A percentile compares a stretch with the other conserved stretches of the same genome.
phyloP scores from a whole-genome alignment of 139 green algal species.

The Chlamydomonas urium region DNA sequence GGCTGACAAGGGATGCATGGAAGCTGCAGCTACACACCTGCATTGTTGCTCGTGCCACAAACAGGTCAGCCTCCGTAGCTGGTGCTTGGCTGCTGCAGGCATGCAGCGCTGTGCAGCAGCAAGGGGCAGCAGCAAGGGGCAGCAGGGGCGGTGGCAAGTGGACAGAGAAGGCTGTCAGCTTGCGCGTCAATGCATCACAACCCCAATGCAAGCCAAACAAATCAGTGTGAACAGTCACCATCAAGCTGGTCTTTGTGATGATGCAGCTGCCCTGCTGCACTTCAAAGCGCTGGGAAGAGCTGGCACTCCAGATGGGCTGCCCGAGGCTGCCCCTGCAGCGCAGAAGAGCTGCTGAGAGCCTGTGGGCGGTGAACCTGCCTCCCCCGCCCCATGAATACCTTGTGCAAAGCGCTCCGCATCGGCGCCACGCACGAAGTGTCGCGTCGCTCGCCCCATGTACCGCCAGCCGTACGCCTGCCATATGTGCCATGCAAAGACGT shows the following conservation, averaged over 20 bases:
- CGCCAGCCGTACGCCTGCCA: slow-evolving; percentile 21
- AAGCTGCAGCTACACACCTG: neutral
- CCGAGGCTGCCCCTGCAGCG: too few species aligned
- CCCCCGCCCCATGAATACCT: neutral
- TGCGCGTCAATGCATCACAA: neutral
- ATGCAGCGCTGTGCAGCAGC: neutral
- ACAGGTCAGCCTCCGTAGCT: slow-evolving; percentile 23
- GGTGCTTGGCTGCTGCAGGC: slow-evolving; percentile 7
- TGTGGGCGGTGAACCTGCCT: neutral
- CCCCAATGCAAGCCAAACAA: too few species aligned
- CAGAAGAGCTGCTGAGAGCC: too few species aligned
- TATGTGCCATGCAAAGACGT: slow-evolving; percentile 24
- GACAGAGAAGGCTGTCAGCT: neutral
- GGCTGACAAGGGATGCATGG: neutral
- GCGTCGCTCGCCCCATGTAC: slow-evolving; percentile 21
- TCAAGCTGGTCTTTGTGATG: too few species aligned
- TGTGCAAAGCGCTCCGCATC: slow-evolving; percentile 25
- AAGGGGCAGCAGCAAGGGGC: neutral
- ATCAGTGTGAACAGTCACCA: too few species aligned
- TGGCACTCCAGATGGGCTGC: too few species aligned
- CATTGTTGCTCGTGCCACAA: neutral
- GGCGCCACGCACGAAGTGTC: slow-evolving; percentile 27
- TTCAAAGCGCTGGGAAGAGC: too few species aligned
- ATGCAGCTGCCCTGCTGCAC: too few species aligned
- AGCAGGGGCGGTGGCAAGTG: neutral